These are phyloP conservation scores for Macrophomina tecta DNA, from an alignment of 2,329 filamentous ascomycete species.

Conservation along the genomic window DNA sequence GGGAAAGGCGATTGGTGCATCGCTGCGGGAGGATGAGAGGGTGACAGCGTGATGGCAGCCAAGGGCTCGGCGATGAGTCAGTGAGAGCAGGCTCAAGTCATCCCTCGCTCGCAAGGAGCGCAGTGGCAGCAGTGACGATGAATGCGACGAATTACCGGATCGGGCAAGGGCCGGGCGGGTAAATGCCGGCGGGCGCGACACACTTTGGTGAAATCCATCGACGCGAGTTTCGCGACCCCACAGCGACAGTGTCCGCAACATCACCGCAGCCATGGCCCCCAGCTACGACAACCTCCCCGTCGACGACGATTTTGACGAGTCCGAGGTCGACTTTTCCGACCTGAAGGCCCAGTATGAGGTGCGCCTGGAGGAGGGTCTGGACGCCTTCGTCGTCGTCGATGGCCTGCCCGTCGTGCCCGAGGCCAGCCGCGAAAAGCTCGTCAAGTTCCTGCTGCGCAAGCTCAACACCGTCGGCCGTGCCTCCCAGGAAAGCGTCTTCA, in stretches of 20 bases:
- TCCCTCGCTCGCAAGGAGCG: too few relatives aligned
- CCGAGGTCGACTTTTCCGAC: constrained; percentile 95
- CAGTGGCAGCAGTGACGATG: too few relatives aligned
- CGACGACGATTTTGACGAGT: constrained; percentile 89
- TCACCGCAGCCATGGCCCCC: constrained; percentile 75
- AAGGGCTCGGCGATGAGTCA: too few relatives aligned
- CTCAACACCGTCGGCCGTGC: constrained; percentile 84
- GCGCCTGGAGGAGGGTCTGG: constrained; percentile 91
- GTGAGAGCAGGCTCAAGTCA: background rate
- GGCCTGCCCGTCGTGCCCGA: constrained; percentile 88
- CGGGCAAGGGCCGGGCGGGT: constrained; percentile 10
- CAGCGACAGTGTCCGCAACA: constrained; percentile 9
- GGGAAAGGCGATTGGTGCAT: background rate
- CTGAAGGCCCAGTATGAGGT: constrained; percentile 94
- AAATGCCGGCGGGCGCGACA: constrained; percentile 13
- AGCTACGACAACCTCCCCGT: constrained; percentile 92
- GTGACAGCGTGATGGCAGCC: background rate
- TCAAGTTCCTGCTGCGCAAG: constrained; percentile 96
- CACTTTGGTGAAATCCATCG: constrained; percentile 26
- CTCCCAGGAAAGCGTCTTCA: constrained; percentile 85
- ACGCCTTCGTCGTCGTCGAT: constrained; percentile 95
- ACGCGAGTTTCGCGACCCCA: constrained; percentile 28
- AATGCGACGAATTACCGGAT: background rate
- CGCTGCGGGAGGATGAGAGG: background rate
- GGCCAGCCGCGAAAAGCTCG: constrained; percentile 89